A percentile compares a stretch with the other conserved stretches of the same genome.
Evolutionary conservation across 2,329 filamentous ascomycete species (phyloP).

Genomic region (Calonectria naviculata): DNA sequence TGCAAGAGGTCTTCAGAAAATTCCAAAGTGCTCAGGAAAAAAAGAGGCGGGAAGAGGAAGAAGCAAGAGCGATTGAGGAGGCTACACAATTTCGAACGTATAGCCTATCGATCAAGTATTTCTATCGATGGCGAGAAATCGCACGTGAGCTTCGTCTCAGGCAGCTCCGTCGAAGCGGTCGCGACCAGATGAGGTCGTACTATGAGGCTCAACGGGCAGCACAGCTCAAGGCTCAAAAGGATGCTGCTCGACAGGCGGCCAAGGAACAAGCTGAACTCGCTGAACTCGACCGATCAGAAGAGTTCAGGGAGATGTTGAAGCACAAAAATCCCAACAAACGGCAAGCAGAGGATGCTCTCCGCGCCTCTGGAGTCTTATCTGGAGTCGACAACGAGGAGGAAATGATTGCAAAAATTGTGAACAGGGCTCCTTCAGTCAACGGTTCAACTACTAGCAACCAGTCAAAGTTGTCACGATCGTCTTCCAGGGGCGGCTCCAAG

Average conservation of each 20-base stretch:
- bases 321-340: conserved; percentile 43
- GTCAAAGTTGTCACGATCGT: conserved; percentile 31
- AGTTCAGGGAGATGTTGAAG: conserved; percentile 48
- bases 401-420: conserved; percentile 49
- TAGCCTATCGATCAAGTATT: conserved; percentile 64
- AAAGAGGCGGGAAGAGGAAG: conserved; percentile 58
- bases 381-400: conserved; percentile 53
- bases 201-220: conserved; percentile 51
- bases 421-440: conserved; percentile 36
- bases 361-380: conserved; percentile 55
- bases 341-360: conserved; percentile 50
- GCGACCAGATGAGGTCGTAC: conserved; percentile 62
- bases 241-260: conserved; percentile 42
- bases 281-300: conserved; percentile 46
- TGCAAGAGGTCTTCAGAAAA: conserved; percentile 54
- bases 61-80: conserved; percentile 56
- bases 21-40: conserved; percentile 55
- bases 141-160: conserved; percentile 60
- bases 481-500: conserved; percentile 45
- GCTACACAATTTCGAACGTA: conserved; percentile 61
- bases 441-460: conserved; percentile 33
- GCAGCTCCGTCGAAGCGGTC: conserved; percentile 62
- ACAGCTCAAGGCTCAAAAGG: conserved; percentile 47
- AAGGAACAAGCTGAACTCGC: conserved; percentile 39
- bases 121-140: conserved; percentile 65